These are phyloP conservation scores for Exophiala viscosa DNA, from an alignment of 2,329 filamentous ascomycete genomes.

Conservation along the genomic window DNA sequence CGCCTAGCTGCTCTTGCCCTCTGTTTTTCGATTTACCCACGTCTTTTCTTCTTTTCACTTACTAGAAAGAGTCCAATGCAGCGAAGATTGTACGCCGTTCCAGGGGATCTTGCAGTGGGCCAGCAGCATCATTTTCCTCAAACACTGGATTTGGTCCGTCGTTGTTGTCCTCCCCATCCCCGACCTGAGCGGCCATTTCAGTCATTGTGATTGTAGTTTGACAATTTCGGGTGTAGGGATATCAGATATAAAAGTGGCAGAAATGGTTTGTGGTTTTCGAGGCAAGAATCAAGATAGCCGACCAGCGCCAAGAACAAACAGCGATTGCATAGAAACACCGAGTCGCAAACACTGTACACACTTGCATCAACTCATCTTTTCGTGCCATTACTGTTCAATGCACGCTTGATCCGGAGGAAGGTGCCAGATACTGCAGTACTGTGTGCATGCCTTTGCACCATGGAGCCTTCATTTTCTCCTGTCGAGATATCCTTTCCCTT, in stretches of 20 bases:
- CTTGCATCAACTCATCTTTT: too few species aligned
- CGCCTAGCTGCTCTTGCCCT: neutral
- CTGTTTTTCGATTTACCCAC: neutral
- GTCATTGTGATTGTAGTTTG: neutral
- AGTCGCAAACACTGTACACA: too few species aligned
- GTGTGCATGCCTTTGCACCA: neutral
- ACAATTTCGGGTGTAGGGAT: too few species aligned
- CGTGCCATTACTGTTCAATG: too few species aligned
- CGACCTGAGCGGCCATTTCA: too few species aligned
- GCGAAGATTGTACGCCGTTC: slow-evolving; percentile 76
- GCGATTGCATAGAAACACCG: too few species aligned
- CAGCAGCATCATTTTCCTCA: slow-evolving; percentile 45
- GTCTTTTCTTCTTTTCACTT: slow-evolving; percentile 37
- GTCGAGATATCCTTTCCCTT: slow-evolving; percentile 57
- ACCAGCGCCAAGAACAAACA: too few species aligned
- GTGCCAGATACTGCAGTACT: too few species aligned
- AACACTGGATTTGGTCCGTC: slow-evolving; percentile 10
- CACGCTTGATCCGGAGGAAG: too few species aligned
- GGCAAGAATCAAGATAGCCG: too few species aligned
- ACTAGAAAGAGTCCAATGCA: slow-evolving; percentile 87
- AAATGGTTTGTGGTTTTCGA: too few species aligned
- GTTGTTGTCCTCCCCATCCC: neutral
- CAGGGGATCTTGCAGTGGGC: slow-evolving; percentile 69
- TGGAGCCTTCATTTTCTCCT: slow-evolving; percentile 38
- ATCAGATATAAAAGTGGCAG: too few species aligned